Evolutionary conservation across 441 rosid species (phyloP).

Genomic region (Theobroma grandiflorum): DNA sequence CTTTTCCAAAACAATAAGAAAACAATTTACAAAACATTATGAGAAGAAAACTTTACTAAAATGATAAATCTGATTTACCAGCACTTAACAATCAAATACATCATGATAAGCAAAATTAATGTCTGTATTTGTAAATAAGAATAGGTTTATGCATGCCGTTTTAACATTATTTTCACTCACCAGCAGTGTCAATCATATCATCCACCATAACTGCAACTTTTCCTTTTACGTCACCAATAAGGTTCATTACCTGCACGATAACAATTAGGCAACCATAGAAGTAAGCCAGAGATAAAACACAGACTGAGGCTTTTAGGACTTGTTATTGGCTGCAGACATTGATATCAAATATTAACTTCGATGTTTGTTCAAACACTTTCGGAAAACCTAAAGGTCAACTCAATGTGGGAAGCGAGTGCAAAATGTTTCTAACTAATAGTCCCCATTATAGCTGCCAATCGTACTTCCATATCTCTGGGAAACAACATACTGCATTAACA

Average conservation of each 20-base stretch:
- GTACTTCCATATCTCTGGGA: not conserved
- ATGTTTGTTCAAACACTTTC: not conserved
- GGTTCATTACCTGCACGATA: conserved; percentile 80
- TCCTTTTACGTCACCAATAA: conserved; percentile 87
- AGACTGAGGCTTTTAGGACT: not conserved
- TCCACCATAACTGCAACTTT: conserved; percentile 95
- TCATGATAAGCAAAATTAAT: conserved; percentile 1
- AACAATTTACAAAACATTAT: not conserved
- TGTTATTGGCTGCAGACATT: not conserved
- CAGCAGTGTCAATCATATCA: conserved; percentile 97
- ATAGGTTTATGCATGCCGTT: conserved; percentile 11
- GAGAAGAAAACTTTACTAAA: not conserved
- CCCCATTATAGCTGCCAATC: not conserved
- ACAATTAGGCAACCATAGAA: not conserved
- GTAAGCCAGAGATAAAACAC: not conserved
- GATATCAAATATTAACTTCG: not conserved
- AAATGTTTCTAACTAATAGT: not conserved
- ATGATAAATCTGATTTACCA: not conserved
- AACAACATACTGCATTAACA: not conserved
- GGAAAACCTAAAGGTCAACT: not conserved
- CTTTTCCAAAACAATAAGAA: not conserved
- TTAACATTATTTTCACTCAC: conserved; percentile 42
- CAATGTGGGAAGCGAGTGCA: not conserved
- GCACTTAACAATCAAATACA: not conserved
- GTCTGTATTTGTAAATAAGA: not conserved